phyloP scores from a whole-genome alignment of 352 stramenopile species.

The Pythium aristosporum region DNA sequence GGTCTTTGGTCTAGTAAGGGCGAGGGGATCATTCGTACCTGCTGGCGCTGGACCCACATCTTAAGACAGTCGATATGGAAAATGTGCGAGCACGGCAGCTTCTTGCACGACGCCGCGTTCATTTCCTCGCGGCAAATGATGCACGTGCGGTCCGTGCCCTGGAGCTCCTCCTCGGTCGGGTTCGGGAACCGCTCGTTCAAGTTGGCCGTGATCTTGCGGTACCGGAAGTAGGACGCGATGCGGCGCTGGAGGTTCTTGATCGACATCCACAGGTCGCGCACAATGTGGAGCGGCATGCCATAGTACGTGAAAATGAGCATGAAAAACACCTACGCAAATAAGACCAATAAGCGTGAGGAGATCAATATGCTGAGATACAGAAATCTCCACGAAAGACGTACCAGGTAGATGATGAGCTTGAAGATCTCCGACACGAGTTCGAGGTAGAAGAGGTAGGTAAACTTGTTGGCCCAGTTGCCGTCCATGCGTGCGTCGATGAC shows the following conservation, averaged over 20 bases:
- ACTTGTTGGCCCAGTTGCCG: constrained; percentile 88
- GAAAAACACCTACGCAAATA: constrained; percentile 90
- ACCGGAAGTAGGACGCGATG: constrained; percentile 88
- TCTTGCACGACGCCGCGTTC: constrained; percentile 89
- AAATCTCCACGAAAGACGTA: constrained; percentile 24
- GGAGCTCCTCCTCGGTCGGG: constrained; percentile 93
- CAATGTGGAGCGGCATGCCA: constrained; percentile 96
- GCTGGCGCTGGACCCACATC: constrained; percentile 98
- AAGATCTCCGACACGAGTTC: constrained; percentile 95
- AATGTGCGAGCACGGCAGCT: constrained; percentile 96
- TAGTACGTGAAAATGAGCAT: constrained; percentile 98
- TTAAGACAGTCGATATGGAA: constrained; percentile 97
- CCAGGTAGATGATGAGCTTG: constrained; percentile 96
- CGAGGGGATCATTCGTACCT: constrained; percentile 37
- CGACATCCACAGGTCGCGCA: constrained; percentile 96
- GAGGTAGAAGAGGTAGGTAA: constrained; percentile 93
- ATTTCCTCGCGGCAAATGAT: constrained; percentile 98
- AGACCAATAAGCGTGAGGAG: constrained; percentile 3
- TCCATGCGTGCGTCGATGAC: constrained; percentile 91
- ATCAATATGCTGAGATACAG: background rate
- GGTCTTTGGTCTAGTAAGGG: too few relatives aligned
- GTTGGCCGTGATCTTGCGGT: constrained; percentile 94
- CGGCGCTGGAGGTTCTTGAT: constrained; percentile 84
- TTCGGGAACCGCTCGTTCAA: constrained; percentile 96
- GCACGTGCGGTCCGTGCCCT: constrained; percentile 90